Percentiles rank a stretch among this genome's conserved stretches.
phyloP scores from a whole-genome alignment of 1,284 basidiomycete species.

The Boletus nobilissimus region DNA sequence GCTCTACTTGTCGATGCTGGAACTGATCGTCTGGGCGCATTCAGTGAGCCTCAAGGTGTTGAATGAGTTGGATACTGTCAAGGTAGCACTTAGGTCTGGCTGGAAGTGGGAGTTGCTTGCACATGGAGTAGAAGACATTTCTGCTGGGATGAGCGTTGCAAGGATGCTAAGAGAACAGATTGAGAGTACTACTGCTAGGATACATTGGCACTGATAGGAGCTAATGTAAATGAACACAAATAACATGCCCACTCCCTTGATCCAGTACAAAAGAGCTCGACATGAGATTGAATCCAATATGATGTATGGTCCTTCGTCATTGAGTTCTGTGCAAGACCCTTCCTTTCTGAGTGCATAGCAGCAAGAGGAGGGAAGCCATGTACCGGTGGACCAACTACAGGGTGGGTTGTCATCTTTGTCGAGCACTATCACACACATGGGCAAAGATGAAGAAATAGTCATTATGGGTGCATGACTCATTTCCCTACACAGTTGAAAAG shows the following conservation, averaged over 20 bases:
- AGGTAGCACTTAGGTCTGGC: conserved; percentile 67
- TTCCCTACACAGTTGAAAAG: too few species aligned
- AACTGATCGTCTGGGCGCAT: conserved; percentile 85
- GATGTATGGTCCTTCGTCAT: too few species aligned
- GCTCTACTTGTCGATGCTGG: conserved; percentile 75
- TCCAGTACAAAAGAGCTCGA: neutral
- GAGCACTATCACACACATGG: too few species aligned
- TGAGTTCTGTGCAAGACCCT: too few species aligned
- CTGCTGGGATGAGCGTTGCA: conserved; percentile 42
- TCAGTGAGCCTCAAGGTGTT: conserved; percentile 89
- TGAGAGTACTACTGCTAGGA: conserved; percentile 8
- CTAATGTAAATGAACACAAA: conserved; percentile 33
- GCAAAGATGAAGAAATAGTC: too few species aligned
- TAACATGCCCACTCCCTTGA: conserved; percentile 26
- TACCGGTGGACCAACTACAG: too few species aligned
- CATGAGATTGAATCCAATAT: neutral
- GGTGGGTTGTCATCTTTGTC: too few species aligned
- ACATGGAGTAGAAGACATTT: conserved; percentile 49
- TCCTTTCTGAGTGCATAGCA: too few species aligned
- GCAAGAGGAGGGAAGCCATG: too few species aligned
- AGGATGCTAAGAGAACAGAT: conserved; percentile 43
- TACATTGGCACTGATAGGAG: too few species aligned
- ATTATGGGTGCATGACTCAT: too few species aligned
- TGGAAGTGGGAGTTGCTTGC: conserved; percentile 52
- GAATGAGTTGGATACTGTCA: conserved; percentile 87